Evolutionary conservation across 2,329 filamentous ascomycete genomes (phyloP), one percentile per base, ranked within the genome.

Genomic region (Bipolaris victoriae): DNA sequence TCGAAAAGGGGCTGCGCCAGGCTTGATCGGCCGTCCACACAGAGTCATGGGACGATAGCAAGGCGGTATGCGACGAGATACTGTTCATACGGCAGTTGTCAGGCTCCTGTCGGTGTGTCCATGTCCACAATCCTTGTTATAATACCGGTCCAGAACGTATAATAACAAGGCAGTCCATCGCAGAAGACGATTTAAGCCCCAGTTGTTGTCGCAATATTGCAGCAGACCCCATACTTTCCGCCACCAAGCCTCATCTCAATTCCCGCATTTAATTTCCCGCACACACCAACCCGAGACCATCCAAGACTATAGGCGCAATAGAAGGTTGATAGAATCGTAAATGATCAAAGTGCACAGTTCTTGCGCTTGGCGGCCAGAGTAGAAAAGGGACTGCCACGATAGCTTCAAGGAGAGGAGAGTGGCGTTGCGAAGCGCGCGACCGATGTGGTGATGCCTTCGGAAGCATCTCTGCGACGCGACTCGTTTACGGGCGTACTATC

Each of bases 211-310:
- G 46, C 52, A 49, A 55, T 59, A 59, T 57, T 51, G 61, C 57
- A 58, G 49, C 39, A 56, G 44, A 57, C 54, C 55, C 52, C 49
- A 49, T 48, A 43, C 47, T 58, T 50, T 57, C 40, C 57, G 54
- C 70, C 65, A 70, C 55, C 66, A 47, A 62, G 45, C 49, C 53
- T 31, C 36, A 26, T 44, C 55, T 55, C 52, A 31, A 31, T 58
- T 55, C 57, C 70, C 69, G 71, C 66, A 65, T 61, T 58, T 67
- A 68, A 73, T 73, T 66, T 73, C 68, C 66, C 57, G 13, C 41
- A 31, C 37, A 53, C 58, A 52, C 66, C 69, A 69, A 68, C 64
- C 57, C 52, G 53, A 65, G 57, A 48, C 49, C 57, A 51, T 50
- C 56, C 60, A 40, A 40, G 54, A 53, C 54, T 48, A 54, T 55